Percentiles rank a stretch among this genome's conserved stretches.
These are phyloP conservation scores for Phytophthora lateralis DNA, from an alignment of 352 stramenopile genomes.

Conservation along the genomic window DNA sequence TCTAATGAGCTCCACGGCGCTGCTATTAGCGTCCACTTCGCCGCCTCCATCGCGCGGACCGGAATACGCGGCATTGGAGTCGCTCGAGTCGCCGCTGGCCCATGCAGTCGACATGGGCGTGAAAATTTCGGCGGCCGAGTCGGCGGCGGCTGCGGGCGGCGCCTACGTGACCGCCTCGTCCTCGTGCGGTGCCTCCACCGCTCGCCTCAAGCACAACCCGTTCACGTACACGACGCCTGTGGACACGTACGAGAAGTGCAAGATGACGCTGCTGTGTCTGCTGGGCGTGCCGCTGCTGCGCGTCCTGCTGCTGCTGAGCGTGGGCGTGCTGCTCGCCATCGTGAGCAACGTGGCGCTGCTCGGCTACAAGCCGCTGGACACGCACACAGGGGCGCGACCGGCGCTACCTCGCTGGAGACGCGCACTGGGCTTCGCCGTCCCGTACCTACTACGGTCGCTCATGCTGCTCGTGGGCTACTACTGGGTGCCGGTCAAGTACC, in stretches of 20 bases:
- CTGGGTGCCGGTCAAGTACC: slow-evolving; percentile 60
- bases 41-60: slow-evolving; percentile 21
- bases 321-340: slow-evolving; percentile 40
- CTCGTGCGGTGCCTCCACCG: slow-evolving; percentile 9
- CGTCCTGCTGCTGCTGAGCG: slow-evolving; percentile 44
- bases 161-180: slow-evolving; percentile 35
- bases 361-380: slow-evolving; percentile 53
- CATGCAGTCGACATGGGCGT: slow-evolving; percentile 33
- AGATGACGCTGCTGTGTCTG: slow-evolving; percentile 61
- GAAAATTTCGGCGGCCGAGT: slow-evolving; percentile 25
- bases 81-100: slow-evolving; percentile 16
- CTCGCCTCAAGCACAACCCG: slow-evolving; percentile 42
- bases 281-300: slow-evolving; percentile 65
- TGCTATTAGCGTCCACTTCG: slow-evolving; percentile 27
- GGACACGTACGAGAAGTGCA: slow-evolving; percentile 60
- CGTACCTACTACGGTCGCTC: slow-evolving; percentile 48
- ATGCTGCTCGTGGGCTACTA: slow-evolving; percentile 75
- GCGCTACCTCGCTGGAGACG: slow-evolving; percentile 53
- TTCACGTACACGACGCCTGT: slow-evolving; percentile 67
- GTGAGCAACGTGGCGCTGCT: slow-evolving; percentile 57
- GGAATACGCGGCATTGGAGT: slow-evolving; percentile 25
- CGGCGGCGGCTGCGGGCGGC: slow-evolving; percentile 16
- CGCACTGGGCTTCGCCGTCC: slow-evolving; percentile 37
- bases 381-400: slow-evolving; percentile 26
- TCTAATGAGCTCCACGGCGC: slow-evolving; percentile 34